Percentiles rank a stretch among this genome's conserved stretches.
phyloP scores from a whole-genome alignment of 108 stramenopile species.

The Discostella pseudostelligera region DNA sequence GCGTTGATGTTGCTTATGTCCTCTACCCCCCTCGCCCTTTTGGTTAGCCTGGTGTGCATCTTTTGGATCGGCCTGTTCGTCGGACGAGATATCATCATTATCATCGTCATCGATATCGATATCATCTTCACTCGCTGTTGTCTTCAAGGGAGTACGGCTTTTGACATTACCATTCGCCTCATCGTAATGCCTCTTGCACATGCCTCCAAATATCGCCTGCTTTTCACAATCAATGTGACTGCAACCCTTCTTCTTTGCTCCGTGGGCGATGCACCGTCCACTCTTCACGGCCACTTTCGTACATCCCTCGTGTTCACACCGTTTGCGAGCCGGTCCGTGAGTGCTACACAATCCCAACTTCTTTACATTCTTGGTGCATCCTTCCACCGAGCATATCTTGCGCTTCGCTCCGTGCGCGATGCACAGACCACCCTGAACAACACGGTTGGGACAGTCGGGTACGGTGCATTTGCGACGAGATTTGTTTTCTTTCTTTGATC shows the following conservation, averaged over 20 bases:
- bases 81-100: background rate
- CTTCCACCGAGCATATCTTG: slow-evolving; percentile 78
- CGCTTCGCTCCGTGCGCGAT: slow-evolving; percentile 86
- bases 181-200: slow-evolving; percentile 91
- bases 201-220: slow-evolving; percentile 83
- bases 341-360: slow-evolving; percentile 82
- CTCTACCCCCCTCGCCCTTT: background rate
- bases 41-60: background rate
- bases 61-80: too few relatives aligned
- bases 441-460: slow-evolving; percentile 71
- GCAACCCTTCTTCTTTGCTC: slow-evolving; percentile 86
- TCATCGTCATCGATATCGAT: background rate
- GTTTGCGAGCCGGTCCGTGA: slow-evolving; percentile 84
- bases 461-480: slow-evolving; percentile 82
- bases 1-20: slow-evolving; percentile 24
- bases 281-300: slow-evolving; percentile 85
- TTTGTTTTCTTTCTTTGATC: slow-evolving; percentile 52
- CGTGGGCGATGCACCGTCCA: slow-evolving; percentile 86
- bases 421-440: slow-evolving; percentile 87
- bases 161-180: slow-evolving; percentile 33
- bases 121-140: slow-evolving; percentile 8
- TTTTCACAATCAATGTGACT: slow-evolving; percentile 65
- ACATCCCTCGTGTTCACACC: slow-evolving; percentile 70
- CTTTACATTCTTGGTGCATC: slow-evolving; percentile 86
- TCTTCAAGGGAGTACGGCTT: slow-evolving; percentile 21